These are phyloP conservation scores for Umbilicus rupestris DNA, from an alignment of 164 flowering plant species.

Conservation along the genomic window DNA sequence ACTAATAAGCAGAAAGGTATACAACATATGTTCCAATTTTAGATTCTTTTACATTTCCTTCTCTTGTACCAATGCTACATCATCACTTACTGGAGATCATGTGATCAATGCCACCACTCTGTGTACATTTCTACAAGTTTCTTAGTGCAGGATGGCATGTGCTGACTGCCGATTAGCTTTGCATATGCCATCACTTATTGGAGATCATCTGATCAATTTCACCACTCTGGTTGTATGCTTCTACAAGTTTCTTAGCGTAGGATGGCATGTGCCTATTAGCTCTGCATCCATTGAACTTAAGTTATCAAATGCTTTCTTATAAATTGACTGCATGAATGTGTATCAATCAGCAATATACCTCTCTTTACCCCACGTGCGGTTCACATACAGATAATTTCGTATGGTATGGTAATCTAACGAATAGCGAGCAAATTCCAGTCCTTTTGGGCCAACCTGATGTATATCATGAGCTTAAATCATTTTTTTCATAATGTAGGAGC, in stretches of 20 bases:
- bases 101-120: slow-evolving; percentile 71
- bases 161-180: slow-evolving; percentile 83
- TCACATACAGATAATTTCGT: slow-evolving; percentile 70
- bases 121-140: slow-evolving; percentile 75
- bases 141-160: slow-evolving; percentile 83
- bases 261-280: slow-evolving; percentile 79
- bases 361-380: slow-evolving; percentile 78
- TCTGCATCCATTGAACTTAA: slow-evolving; percentile 31
- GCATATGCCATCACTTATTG: slow-evolving; percentile 32
- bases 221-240: slow-evolving; percentile 79
- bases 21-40: too few relatives aligned
- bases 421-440: slow-evolving; percentile 93
- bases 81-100: slow-evolving; percentile 47
- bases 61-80: too few relatives aligned
- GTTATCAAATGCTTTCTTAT: neutral
- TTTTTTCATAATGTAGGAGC: neutral
- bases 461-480: slow-evolving; percentile 9
- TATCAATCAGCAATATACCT: slow-evolving; percentile 33
- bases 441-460: slow-evolving; percentile 87
- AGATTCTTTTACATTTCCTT: too few relatives aligned
- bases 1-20: neutral
- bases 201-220: slow-evolving; percentile 73
- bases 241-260: slow-evolving; percentile 79
- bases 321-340: neutral
- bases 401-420: slow-evolving; percentile 95